phyloP scores from a whole-genome alignment of 768 basidiomycete species.

The Trametes gibbosa region DNA sequence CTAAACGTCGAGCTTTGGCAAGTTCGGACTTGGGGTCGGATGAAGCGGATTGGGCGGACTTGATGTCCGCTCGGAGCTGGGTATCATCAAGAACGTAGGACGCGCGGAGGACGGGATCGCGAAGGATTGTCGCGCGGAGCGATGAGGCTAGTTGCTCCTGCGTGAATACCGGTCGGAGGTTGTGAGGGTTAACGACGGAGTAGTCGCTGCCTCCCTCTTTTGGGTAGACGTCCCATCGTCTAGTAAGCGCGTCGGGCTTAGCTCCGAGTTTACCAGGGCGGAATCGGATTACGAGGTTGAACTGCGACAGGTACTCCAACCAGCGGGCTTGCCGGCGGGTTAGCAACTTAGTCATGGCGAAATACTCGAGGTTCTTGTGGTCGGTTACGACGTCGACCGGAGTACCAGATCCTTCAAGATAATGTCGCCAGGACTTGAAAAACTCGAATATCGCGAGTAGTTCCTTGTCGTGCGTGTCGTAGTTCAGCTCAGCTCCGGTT shows the following conservation, averaged over 20 bases:
- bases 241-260: constrained; percentile 20
- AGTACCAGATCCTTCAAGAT: constrained; percentile 19
- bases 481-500: constrained; percentile 39
- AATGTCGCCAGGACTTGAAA: constrained; percentile 27
- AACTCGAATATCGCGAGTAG: constrained; percentile 42
- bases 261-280: constrained; percentile 4
- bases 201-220: constrained; percentile 26
- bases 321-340: constrained; percentile 38
- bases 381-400: constrained; percentile 29
- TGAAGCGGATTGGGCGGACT: neutral
- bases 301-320: constrained; percentile 26
- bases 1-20: neutral
- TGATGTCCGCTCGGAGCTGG: constrained; percentile 22
- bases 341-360: constrained; percentile 30
- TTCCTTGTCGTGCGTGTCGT: constrained; percentile 51
- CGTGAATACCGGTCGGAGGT: constrained; percentile 18
- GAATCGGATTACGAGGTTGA: constrained; percentile 20
- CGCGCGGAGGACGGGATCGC: constrained; percentile 17
- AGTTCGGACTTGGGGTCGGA: neutral
- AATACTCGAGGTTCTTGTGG: constrained; percentile 40
- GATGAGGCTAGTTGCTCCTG: constrained; percentile 25
- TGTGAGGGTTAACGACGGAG: constrained; percentile 20
- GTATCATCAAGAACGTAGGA: constrained; percentile 20
- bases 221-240: constrained; percentile 23
- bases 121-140: too few relatives aligned